phyloP scores from a whole-genome alignment of 1,284 basidiomycete species.

The Heterobasidion irregulare region DNA sequence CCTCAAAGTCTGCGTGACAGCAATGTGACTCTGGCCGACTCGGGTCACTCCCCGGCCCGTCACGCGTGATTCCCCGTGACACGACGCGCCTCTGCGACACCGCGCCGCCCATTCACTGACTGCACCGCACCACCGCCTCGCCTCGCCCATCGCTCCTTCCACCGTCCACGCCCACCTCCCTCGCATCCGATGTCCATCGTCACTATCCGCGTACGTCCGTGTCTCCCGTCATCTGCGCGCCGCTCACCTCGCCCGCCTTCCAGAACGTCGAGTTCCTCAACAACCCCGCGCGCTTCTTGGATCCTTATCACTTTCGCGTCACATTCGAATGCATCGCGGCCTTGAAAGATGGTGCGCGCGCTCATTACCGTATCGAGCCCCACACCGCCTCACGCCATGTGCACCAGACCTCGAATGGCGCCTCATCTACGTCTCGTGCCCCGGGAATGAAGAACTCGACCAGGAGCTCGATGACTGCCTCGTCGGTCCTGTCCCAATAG shows the following conservation, averaged over 20 bases:
- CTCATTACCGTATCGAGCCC: neutral
- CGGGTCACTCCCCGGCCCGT: too few relatives aligned
- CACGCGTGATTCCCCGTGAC: neutral
- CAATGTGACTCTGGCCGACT: too few relatives aligned
- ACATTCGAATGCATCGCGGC: slow-evolving; percentile 97
- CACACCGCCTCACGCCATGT: neutral
- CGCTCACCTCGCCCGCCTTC: neutral
- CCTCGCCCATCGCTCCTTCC: neutral
- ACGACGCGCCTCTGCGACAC: neutral
- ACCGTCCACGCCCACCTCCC: slow-evolving; percentile 4
- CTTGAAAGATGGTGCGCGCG: slow-evolving; percentile 72
- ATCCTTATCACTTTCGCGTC: slow-evolving; percentile 91
- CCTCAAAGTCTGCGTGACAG: too few relatives aligned
- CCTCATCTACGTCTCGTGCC: slow-evolving; percentile 94
- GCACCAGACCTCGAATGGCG: slow-evolving; percentile 90
- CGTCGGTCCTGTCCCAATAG: slow-evolving; percentile 91
- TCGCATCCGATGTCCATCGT: slow-evolving; percentile 49
- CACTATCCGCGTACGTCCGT: slow-evolving; percentile 47
- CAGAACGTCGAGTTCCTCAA: slow-evolving; percentile 86
- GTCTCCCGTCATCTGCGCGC: neutral
- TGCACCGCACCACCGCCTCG: neutral
- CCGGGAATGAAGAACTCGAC: slow-evolving; percentile 86
- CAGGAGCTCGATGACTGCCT: slow-evolving; percentile 95
- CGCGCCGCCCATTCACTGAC: neutral
- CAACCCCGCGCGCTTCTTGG: slow-evolving; percentile 88